Evolutionary conservation across 306 rosid genomes (phyloP).

Genomic region (Vigna mungo): DNA sequence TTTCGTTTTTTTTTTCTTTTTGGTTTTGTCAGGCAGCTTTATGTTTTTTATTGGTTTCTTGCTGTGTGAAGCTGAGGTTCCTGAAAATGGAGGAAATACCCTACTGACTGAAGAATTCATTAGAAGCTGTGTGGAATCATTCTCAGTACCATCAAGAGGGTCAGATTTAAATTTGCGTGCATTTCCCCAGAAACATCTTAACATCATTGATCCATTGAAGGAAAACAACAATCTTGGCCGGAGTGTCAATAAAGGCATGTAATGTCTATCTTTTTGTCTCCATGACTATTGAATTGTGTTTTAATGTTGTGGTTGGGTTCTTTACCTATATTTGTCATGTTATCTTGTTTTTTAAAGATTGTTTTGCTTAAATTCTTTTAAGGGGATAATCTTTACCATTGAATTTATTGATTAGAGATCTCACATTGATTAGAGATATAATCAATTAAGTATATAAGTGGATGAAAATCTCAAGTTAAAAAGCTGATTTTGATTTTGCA

Average conservation of each 20-base stretch:
- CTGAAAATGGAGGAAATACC: constrained; percentile 67
- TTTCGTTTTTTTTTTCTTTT: not conserved
- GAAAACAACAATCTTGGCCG: constrained; percentile 96
- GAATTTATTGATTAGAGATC: not conserved
- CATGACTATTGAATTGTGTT: constrained; percentile 20
- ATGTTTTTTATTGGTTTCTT: constrained; percentile 32
- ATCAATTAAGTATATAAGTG: no score
- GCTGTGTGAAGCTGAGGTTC: constrained; percentile 65
- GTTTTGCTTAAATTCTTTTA: constrained; percentile 6
- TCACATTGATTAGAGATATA: no score
- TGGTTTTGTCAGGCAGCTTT: constrained; percentile 30
- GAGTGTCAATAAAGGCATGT: constrained; percentile 83
- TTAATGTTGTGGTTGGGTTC: constrained; percentile 18
- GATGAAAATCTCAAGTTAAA: no score
- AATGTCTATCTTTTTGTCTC: constrained; percentile 36
- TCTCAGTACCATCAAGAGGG: constrained; percentile 72
- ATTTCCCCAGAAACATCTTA: constrained; percentile 79
- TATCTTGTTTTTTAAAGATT: constrained; percentile 7
- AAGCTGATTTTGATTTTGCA: no score
- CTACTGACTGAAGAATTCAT: constrained; percentile 76
- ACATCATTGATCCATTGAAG: constrained; percentile 90
- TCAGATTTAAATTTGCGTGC: constrained; percentile 57
- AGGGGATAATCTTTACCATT: not conserved
- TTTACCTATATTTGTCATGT: constrained; percentile 17
- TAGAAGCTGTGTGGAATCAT: constrained; percentile 65